Evolutionary conservation across 805 yeast species (phyloP).

Genomic region (Metschnikowia continentalis): DNA sequence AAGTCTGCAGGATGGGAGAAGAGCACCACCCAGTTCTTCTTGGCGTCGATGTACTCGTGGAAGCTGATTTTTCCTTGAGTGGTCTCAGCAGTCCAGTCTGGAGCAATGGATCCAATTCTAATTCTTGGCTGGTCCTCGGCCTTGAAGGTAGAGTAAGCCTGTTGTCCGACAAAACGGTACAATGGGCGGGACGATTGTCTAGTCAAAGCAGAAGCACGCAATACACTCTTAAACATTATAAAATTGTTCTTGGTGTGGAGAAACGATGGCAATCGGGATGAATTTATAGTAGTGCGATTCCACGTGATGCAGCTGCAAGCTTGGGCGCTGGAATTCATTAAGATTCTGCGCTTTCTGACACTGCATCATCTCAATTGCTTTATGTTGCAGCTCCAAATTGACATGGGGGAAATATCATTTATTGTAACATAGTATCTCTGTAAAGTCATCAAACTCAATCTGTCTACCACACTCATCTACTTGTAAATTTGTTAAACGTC

Average conservation of each 20-base stretch:
- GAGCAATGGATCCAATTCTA: conserved; percentile 61
- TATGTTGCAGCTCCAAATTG: neutral
- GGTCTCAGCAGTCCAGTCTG: conserved; percentile 61
- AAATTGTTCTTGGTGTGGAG: neutral
- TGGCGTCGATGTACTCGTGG: conserved; percentile 57
- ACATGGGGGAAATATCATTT: too few relatives aligned
- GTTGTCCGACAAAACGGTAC: conserved; percentile 9
- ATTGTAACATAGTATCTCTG: too few relatives aligned
- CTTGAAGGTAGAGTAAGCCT: conserved; percentile 24
- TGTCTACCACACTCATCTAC: too few relatives aligned
- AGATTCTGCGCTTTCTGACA: too few relatives aligned
- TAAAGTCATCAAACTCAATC: too few relatives aligned
- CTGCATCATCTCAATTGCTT: too few relatives aligned
- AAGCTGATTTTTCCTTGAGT: conserved; percentile 61
- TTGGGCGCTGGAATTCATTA: neutral
- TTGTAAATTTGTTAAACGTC: conserved; percentile 1
- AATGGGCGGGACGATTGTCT: conserved; percentile 12
- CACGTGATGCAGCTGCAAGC: neutral
- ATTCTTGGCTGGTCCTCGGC: conserved; percentile 41
- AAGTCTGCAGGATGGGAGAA: conserved; percentile 77
- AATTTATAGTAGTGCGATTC: neutral
- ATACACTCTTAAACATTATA: conserved; percentile 14
- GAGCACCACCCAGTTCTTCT: conserved; percentile 53
- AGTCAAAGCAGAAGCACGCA: conserved; percentile 11
- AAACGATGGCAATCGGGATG: neutral